Evolutionary conservation across 228 moss, liverwort and hornwort genomes (phyloP).

Genomic region (Sphagnum magellanicum): DNA sequence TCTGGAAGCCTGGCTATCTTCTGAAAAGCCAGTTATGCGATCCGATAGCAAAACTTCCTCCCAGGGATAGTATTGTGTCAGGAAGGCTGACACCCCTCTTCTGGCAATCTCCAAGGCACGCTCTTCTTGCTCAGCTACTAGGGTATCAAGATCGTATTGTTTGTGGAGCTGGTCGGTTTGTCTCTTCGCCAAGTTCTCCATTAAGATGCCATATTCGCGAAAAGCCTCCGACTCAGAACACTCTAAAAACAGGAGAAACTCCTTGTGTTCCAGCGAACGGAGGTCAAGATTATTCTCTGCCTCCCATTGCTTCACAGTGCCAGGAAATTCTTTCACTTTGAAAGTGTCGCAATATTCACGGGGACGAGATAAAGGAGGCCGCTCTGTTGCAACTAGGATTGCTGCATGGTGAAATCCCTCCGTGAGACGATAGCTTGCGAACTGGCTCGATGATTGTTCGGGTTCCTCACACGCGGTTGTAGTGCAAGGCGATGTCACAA

Average conservation of each 20-base stretch:
- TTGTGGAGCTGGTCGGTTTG: not conserved
- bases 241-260: slow-evolving; percentile 5
- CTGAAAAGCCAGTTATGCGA: too few species aligned
- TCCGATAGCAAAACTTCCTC: slow-evolving; percentile 1
- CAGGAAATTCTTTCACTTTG: not conserved
- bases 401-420: not conserved
- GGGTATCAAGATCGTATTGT: not conserved
- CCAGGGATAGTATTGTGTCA: slow-evolving; percentile 4
- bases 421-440: not conserved
- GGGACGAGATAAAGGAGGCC: not conserved
- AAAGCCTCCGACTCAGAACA: slow-evolving; percentile 3
- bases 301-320: not conserved
- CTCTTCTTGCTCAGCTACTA: not conserved
- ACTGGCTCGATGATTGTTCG: not conserved
- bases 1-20: too few species aligned
- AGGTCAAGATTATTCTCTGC: not conserved
- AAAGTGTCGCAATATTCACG: not conserved
- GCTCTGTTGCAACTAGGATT: slow-evolving; percentile 2
- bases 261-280: not conserved
- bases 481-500: not conserved
- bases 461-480: too few species aligned
- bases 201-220: not conserved
- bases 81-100: not conserved
- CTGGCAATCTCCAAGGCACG: not conserved
- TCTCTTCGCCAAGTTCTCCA: not conserved